A percentile compares a stretch with the other conserved stretches of the same genome.
These are phyloP conservation scores for Euphorbia peplus DNA, from an alignment of 345 rosid species.

Conservation along the genomic window DNA sequence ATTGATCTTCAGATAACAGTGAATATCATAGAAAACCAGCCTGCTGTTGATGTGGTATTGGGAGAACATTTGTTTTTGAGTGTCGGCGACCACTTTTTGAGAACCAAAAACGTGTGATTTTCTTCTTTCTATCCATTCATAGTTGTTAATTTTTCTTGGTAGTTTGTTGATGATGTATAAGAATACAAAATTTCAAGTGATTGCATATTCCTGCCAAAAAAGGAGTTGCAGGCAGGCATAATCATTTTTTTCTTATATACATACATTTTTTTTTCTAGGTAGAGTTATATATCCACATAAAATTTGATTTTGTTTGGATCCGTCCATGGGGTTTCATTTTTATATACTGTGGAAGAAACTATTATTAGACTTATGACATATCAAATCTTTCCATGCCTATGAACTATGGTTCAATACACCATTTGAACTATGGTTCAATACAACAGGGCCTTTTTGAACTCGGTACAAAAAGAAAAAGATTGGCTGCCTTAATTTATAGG, in stretches of 20 bases:
- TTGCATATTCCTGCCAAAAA: slow-evolving; percentile 1
- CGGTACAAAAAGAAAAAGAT: no score
- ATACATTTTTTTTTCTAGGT: no score
- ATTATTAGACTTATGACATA: no score
- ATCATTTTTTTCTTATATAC: neutral
- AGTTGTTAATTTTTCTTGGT: neutral
- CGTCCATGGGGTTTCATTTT: no score
- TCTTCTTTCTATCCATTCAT: neutral
- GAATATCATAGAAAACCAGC: slow-evolving; percentile 53
- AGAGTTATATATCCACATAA: no score
- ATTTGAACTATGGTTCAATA: no score
- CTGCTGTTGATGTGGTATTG: slow-evolving; percentile 40
- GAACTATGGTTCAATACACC: no score
- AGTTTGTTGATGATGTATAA: neutral
- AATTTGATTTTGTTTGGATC: no score
- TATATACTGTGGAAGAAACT: neutral
- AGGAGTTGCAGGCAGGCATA: neutral
- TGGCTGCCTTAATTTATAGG: no score
- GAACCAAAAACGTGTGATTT: slow-evolving; percentile 12
- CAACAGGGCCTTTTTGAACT: no score
- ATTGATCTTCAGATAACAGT: slow-evolving; percentile 47
- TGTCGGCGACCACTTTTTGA: slow-evolving; percentile 44
- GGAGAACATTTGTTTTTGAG: slow-evolving; percentile 64
- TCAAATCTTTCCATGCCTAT: no score
- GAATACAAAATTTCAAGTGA: neutral